phyloP scores from a whole-genome alignment of 441 rosid genomes.

The Bruguiera hainesii region DNA sequence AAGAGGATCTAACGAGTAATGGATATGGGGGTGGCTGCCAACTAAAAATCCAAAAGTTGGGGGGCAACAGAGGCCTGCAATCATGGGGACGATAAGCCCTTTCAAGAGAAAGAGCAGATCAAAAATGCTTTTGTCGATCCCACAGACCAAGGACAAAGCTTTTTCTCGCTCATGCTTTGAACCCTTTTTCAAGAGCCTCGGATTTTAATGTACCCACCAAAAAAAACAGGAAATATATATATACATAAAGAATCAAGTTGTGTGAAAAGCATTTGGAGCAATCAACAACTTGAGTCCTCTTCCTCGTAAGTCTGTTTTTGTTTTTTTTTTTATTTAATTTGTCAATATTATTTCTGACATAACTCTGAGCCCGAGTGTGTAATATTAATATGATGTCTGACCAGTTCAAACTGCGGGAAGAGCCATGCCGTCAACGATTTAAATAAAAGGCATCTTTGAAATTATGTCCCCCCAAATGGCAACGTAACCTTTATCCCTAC shows the following conservation, averaged over 20 bases:
- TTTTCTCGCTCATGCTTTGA: conserved; percentile 13
- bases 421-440: conserved; percentile 11
- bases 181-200: conserved; percentile 12
- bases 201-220: conserved; percentile 1
- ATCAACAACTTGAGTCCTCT: not conserved
- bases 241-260: not conserved
- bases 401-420: not conserved
- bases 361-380: not conserved
- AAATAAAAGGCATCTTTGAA: not conserved
- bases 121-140: conserved; percentile 38
- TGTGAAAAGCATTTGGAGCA: not conserved
- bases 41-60: conserved; percentile 6
- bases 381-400: not conserved
- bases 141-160: conserved; percentile 20
- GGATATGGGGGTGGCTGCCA: conserved; percentile 6
- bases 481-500: not conserved
- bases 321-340: not conserved
- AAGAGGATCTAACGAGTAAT: not conserved
- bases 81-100: conserved; percentile 23
- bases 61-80: conserved; percentile 7
- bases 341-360: not conserved
- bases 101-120: conserved; percentile 28
- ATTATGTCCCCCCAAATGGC: conserved; percentile 2
- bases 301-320: too few species aligned
- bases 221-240: not conserved